Evolutionary conservation across 1,284 basidiomycete species (phyloP), one percentile per base, ranked within the genome.

Genomic region (Malassezia slooffiae): DNA sequence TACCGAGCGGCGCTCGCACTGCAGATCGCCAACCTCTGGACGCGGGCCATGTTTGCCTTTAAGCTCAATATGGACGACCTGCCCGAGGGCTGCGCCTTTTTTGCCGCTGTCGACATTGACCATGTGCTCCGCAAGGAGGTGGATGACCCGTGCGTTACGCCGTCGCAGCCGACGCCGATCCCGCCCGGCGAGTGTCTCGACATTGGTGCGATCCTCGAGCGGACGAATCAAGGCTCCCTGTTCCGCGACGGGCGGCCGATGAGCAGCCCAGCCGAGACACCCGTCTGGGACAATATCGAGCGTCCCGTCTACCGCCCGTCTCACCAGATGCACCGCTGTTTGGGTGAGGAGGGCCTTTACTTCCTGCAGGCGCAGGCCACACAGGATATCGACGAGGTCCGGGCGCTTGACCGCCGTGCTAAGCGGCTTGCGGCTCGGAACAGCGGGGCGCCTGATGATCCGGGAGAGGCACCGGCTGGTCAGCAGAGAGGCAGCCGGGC

Each of bases 21-120:
- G 33, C 91, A 97, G 72, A 80, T 97, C 38, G 85, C 88, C 29
- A 97, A 97, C 70, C 72, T 95, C 4, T 97, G 91, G 91, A 97
- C 90, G 3, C 77, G 91, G 11, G 80, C 82, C 41, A 71, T 93
- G 69, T 96, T 97, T 71, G 85, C 89, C 3, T 90, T 80, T 72
- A 85, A 81, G 67, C 76, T 97, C 16, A 88, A 91, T 11, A 88
- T 97, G 80, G 86, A 89, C 64, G 85, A 96, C 67, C 75, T 97
- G 13, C 93, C 91, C 0, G 86, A 93, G 66, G 82, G 67, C 34
- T 72, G 71, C 11, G 88, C 89, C 0, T 97, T 95, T 74, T 97
- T 99, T 74, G 93, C 89, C 1, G 85, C 86, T 0, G 90, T 97
- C 29, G 93, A 97, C 64, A 75, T 96, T 21, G 93, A 99, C 70